Base-by-base conservation (phyloP, 2,329 filamentous ascomycete species). In the Hymenoscyphus infarciens region DNA sequence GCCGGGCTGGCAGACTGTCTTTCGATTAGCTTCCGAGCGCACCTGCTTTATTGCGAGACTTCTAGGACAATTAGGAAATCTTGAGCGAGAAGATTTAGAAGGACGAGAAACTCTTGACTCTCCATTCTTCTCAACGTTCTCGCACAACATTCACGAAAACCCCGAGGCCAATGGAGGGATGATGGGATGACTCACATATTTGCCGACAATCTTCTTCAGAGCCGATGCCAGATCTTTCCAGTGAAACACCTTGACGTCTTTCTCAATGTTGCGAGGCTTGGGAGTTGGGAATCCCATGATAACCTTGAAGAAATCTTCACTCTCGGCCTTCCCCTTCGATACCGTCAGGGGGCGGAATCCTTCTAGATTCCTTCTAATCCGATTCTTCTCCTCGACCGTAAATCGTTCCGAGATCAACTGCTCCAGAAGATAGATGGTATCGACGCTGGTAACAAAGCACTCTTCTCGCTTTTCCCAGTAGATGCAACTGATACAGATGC, bases 211-310 rank as follows among this genome's bases (percentile, higher is more conserved):
- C 81, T 99, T 99, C 83, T 96, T 96, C 68, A 99, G 82, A 0
- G 95, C 94, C 64, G 87, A 84, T 57, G 86, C 85, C 54, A 99
- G 82, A 64, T 95, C 91, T 76, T 92, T 95, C 95, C 95, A 99
- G 4, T 92, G 89, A 73, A 98, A 99, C 13, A 98, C 95, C 79
- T 99, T 99, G 74, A 99, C 93, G 73, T 98, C 94, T 79, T 99
- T 99, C 80, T 98, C 95, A 68, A 99, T 99, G 74, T 98, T 97
- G 66, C 95, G 85, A 19, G 95, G 95, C 77, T 98, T 98, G 1
- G 95, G 95, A 64, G 89, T 91, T 13, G 92, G 92, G 74, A 98
- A 98, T 1, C 87, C 91, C 95, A 99, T 99, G 78, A 99, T 98
- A 71, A 97, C 84, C 79, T 97, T 97, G 86, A 98, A 98, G 77